phyloP scores from a whole-genome alignment of 192 early-diverging fungal genomes.

The Radiomyces spectabilis region DNA sequence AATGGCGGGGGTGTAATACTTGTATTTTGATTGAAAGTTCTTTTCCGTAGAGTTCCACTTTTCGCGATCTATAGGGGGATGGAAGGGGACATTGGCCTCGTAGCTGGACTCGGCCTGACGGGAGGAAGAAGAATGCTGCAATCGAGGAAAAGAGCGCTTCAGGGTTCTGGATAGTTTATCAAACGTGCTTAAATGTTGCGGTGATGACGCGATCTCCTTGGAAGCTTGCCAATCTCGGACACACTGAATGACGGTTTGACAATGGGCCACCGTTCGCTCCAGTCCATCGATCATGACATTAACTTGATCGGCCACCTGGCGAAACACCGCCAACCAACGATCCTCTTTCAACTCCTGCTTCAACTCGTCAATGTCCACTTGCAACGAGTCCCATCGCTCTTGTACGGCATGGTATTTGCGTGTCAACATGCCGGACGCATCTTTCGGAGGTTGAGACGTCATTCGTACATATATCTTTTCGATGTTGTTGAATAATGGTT shows the following conservation, averaged over 20 bases:
- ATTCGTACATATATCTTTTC: constrained; percentile 33
- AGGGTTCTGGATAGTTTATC: constrained; percentile 21
- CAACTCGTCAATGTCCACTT: constrained; percentile 40
- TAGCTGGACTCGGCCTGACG: background rate
- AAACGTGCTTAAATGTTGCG: constrained; percentile 4
- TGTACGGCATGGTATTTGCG: constrained; percentile 26
- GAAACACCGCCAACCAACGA: constrained; percentile 48
- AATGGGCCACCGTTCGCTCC: constrained; percentile 42
- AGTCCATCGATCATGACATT: constrained; percentile 51
- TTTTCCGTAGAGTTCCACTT: constrained; percentile 39
- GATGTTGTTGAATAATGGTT: constrained; percentile 38
- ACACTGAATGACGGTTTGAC: constrained; percentile 21
- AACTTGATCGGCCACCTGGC: constrained; percentile 45
- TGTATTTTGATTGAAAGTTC: constrained; percentile 48
- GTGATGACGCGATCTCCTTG: background rate
- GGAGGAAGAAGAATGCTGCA: background rate
- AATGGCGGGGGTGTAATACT: constrained; percentile 50
- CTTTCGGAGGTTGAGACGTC: constrained; percentile 19
- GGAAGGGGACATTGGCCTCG: background rate
- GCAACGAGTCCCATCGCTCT: constrained; percentile 42
- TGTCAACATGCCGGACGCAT: constrained; percentile 8
- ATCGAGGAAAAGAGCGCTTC: constrained; percentile 5
- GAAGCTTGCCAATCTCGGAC: constrained; percentile 7
- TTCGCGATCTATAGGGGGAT: constrained; percentile 35
- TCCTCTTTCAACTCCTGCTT: constrained; percentile 54